These are phyloP conservation scores for Teunomyces lycoperdinae DNA, from an alignment of 805 yeast genomes.

Conservation along the genomic window DNA sequence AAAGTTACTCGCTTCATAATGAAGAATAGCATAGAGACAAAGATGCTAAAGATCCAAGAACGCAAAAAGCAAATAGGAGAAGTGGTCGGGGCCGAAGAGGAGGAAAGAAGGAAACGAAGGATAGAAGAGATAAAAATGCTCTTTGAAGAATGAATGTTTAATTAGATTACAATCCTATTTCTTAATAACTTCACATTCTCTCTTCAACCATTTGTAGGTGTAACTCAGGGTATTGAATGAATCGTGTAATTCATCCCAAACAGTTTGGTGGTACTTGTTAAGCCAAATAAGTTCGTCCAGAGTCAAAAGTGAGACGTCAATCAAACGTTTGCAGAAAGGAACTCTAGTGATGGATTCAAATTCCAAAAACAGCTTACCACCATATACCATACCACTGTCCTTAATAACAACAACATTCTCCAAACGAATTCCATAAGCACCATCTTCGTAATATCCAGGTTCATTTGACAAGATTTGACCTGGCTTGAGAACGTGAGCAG, in stretches of 20 bases:
- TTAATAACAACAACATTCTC: constrained; percentile 50
- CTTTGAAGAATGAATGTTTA: constrained; percentile 43
- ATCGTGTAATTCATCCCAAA: constrained; percentile 49
- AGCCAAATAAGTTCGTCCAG: constrained; percentile 65
- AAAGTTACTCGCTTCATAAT: constrained; percentile 77
- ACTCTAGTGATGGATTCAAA: constrained; percentile 84
- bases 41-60: constrained; percentile 86
- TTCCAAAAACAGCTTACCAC: constrained; percentile 55
- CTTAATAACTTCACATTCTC: constrained; percentile 39
- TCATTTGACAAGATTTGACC: constrained; percentile 60
- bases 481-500: constrained; percentile 40
- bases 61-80: constrained; percentile 79
- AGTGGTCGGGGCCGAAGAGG: constrained; percentile 72
- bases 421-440: constrained; percentile 58
- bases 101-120: constrained; percentile 64
- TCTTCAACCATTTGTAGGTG: constrained; percentile 49
- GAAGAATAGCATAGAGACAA: constrained; percentile 78
- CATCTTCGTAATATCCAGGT: constrained; percentile 62
- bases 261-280: constrained; percentile 58
- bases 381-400: constrained; percentile 41
- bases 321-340: constrained; percentile 78
- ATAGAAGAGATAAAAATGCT: constrained; percentile 71
- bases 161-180: constrained; percentile 2
- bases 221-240: constrained; percentile 35
- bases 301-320: constrained; percentile 56